Conservation (phyloP, 805 yeast genomes). For the Wickerhamia fluorescens region DNA sequence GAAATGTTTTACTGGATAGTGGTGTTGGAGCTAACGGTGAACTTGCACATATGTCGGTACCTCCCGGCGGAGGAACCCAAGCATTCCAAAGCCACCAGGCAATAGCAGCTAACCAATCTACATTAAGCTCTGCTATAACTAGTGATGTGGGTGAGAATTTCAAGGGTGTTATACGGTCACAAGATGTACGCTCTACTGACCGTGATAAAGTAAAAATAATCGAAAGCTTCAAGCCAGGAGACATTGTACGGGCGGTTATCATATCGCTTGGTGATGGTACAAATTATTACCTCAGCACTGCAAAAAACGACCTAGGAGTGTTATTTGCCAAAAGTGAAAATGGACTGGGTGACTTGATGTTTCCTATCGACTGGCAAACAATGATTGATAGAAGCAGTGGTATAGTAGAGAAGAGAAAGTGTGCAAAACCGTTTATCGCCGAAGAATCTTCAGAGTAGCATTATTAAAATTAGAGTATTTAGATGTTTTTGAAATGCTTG, state of each 20-base stretch:
- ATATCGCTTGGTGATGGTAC: constrained; percentile 91
- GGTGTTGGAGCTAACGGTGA: constrained; percentile 58
- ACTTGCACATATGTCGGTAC: constrained; percentile 28
- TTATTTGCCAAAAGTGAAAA: constrained; percentile 74
- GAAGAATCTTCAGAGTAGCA: neutral
- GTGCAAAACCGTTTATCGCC: constrained; percentile 72
- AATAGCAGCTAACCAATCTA: constrained; percentile 36
- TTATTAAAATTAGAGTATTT: too few species aligned
- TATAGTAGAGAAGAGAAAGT: constrained; percentile 68
- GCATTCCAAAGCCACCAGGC: constrained; percentile 26
- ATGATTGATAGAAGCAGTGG: constrained; percentile 81
- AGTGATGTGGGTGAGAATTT: constrained; percentile 81
- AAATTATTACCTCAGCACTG: constrained; percentile 83
- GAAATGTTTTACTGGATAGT: constrained; percentile 49
- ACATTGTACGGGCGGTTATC: constrained; percentile 77
- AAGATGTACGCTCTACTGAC: constrained; percentile 87
- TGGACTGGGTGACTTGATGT: constrained; percentile 67
- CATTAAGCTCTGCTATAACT: constrained; percentile 31
- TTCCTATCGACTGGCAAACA: constrained; percentile 92
- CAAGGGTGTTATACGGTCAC: constrained; percentile 77
- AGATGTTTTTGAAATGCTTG: too few species aligned
- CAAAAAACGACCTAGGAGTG: constrained; percentile 88
- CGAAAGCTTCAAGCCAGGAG: constrained; percentile 86
- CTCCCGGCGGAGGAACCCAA: constrained; percentile 51
- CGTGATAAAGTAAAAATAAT: constrained; percentile 77